Percentiles rank a stretch among this genome's conserved stretches.
These are phyloP conservation scores for Malus hybrid DNA, from an alignment of 331 rosid species.

Conservation along the genomic window DNA sequence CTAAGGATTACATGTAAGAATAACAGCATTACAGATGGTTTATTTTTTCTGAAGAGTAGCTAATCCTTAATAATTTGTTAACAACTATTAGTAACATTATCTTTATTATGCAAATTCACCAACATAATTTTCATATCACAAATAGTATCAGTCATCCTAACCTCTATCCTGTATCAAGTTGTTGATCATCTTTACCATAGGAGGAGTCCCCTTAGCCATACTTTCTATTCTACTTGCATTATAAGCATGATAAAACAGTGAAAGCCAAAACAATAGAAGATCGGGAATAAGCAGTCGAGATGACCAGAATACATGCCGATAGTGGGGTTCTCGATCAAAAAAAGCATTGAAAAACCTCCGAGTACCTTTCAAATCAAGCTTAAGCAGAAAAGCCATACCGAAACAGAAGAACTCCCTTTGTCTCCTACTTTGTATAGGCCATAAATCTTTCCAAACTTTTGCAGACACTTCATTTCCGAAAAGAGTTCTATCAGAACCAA, in stretches of 20 bases:
- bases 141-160: constrained; percentile 24
- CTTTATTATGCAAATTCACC: constrained; percentile 18
- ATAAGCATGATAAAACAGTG: constrained; percentile 89
- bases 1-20: constrained; percentile 1
- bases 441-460: constrained; percentile 82
- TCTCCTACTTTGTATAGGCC: constrained; percentile 90
- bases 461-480: constrained; percentile 53
- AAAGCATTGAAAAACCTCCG: constrained; percentile 86
- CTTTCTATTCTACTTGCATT: constrained; percentile 81
- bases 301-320: constrained; percentile 96
- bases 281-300: constrained; percentile 91
- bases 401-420: constrained; percentile 99
- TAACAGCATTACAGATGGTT: not conserved
- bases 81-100: constrained; percentile 24
- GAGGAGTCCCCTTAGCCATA: constrained; percentile 94
- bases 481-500: constrained; percentile 51
- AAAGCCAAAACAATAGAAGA: constrained; percentile 63
- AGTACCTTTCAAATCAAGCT: constrained; percentile 86
- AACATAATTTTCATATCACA: constrained; percentile 37
- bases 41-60: not conserved
- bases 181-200: constrained; percentile 83
- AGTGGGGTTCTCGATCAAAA: constrained; percentile 87
- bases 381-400: constrained; percentile 88
- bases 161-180: constrained; percentile 81
- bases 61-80: constrained; percentile 5